phyloP scores from a whole-genome alignment of 768 basidiomycete species.

The Naganishia friedmannii region DNA sequence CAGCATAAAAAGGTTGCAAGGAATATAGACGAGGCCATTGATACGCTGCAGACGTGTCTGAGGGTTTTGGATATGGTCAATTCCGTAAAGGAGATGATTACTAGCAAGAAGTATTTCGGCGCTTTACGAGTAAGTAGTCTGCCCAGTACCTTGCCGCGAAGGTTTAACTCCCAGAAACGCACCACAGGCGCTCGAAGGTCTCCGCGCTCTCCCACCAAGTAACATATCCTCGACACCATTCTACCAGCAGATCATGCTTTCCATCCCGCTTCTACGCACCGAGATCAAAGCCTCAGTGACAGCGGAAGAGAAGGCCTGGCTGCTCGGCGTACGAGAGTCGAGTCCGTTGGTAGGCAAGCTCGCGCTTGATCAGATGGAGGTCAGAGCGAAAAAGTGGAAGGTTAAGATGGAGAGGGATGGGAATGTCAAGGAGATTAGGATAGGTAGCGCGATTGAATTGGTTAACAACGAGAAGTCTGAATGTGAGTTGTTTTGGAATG shows the following conservation, averaged over 20 bases:
- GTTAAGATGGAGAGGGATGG: constrained; percentile 78
- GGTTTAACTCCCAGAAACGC: background rate
- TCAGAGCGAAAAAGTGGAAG: constrained; percentile 77
- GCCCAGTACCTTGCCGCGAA: background rate
- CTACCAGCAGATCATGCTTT: constrained; percentile 84
- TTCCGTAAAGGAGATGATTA: constrained; percentile 87
- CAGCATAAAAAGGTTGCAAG: constrained; percentile 88
- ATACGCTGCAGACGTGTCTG: constrained; percentile 87
- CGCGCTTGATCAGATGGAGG: constrained; percentile 86
- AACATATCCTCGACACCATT: constrained; percentile 88
- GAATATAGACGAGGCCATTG: constrained; percentile 94
- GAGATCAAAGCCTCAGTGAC: constrained; percentile 93
- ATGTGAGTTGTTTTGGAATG: constrained; percentile 60
- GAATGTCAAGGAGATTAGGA: constrained; percentile 68
- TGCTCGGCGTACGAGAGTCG: constrained; percentile 87
- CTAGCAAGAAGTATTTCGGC: constrained; percentile 92
- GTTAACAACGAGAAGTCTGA: constrained; percentile 91
- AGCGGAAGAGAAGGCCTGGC: constrained; percentile 92
- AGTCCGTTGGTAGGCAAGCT: constrained; percentile 79
- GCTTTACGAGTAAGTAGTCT: constrained; percentile 74
- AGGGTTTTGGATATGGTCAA: constrained; percentile 88
- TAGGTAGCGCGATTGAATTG: constrained; percentile 88
- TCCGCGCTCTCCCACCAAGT: constrained; percentile 81
- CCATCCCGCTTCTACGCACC: constrained; percentile 79
- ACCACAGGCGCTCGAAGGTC: constrained; percentile 84